Conservation (phyloP, 2,329 filamentous ascomycete species). For the Cercospora sesami region DNA sequence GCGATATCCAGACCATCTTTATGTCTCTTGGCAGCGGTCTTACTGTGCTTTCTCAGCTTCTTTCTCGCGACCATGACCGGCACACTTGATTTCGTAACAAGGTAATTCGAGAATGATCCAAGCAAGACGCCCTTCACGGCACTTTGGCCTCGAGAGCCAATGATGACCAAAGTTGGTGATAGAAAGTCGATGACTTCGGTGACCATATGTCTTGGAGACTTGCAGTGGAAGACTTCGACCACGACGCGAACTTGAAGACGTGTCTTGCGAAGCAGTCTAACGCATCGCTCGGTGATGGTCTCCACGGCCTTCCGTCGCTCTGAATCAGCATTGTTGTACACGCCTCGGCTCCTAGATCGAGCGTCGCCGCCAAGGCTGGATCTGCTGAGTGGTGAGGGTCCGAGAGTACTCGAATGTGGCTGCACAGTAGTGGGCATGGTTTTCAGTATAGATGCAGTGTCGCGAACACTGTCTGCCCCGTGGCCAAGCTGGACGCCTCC, state of each 20-base stretch:
- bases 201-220: slow-evolving; percentile 92
- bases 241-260: slow-evolving; percentile 88
- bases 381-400: slow-evolving; percentile 37
- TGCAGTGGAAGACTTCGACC: slow-evolving; percentile 96
- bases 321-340: slow-evolving; percentile 61
- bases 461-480: slow-evolving; percentile 71
- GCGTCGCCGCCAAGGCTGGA: slow-evolving; percentile 23
- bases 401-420: slow-evolving; percentile 29
- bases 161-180: slow-evolving; percentile 85
- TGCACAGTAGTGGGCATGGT: slow-evolving; percentile 53
- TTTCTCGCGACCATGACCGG: slow-evolving; percentile 98
- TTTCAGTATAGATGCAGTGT: slow-evolving; percentile 71
- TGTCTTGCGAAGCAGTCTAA: slow-evolving; percentile 86
- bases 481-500: slow-evolving; percentile 63
- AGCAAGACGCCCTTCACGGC: slow-evolving; percentile 92
- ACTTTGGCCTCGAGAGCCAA: slow-evolving; percentile 87
- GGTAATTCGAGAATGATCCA: slow-evolving; percentile 94
- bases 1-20: slow-evolving; percentile 37
- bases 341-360: slow-evolving; percentile 38
- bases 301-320: slow-evolving; percentile 80
- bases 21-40: slow-evolving; percentile 41
- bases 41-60: slow-evolving; percentile 77
- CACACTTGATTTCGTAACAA: slow-evolving; percentile 93
- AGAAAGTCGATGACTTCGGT: slow-evolving; percentile 95
- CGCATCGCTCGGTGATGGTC: slow-evolving; percentile 77